Evolutionary conservation across 805 yeast genomes (phyloP), one percentile per base, ranked within the genome.

Genomic region (Blastobotrys terrestris): DNA sequence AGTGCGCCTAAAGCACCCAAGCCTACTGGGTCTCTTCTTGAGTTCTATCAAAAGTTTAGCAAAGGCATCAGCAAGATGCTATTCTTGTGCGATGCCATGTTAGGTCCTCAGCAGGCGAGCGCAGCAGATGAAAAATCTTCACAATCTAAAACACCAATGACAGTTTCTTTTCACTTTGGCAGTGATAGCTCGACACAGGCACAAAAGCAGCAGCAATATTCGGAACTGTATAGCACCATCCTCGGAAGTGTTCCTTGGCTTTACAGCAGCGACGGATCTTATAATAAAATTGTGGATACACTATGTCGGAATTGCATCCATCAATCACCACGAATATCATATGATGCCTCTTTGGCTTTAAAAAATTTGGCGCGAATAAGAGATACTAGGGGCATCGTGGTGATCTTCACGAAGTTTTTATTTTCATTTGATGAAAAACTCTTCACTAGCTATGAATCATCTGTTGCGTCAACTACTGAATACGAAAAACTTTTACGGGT

Each of bases 241-340:
- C 73, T 90, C 1, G 87, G 87, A 31, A 75, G 85, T 1, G 72
- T 85, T 44, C 94, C 98, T 0, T 85, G 91, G 81, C 78, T 86
- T 59, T 67, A 74, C 0, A 73, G 70, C 44, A 67, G 75, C 2
- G 77, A 72, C 20, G 73, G 83, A 1, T 78, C 81, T 8, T 82
- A 83, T 61, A 77, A 85, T 53, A 77, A 79, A 31, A 71, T 85
- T 1, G 79, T 91, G 21, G 98, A 92, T 54, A 72, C 89, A 2
- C 70, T 94, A 14, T 83, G 91, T 42, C 75, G 88, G 53, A 89
- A 90, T 63, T 79, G 88, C 2, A 80, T 84, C 1, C 95, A 90
- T 66, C 73, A 77, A 1, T 83, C 84, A 57, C 69, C 68, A 3
- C 70, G 76, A n/a, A 80, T 91, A 6, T 76, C 90, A 1, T 68